Conservation (phyloP, 371 early-diverging fungal species). For the Haplosporangium sp. region DNA sequence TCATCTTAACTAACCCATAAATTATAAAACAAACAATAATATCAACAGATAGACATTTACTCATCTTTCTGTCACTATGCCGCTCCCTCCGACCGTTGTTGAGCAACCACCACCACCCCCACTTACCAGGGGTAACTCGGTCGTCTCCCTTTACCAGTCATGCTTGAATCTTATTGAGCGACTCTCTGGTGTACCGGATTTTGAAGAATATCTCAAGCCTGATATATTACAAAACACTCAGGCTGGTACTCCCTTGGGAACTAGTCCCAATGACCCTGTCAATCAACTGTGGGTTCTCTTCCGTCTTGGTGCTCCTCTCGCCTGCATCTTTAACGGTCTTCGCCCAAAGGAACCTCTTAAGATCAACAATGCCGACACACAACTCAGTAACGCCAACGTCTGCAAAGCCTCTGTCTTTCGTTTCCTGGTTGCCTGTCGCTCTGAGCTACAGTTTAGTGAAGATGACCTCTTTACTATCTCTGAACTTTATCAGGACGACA, state of each 20-base stretch:
- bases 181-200: slow-evolving; percentile 69
- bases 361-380: slow-evolving; percentile 65
- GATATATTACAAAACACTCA: slow-evolving; percentile 54
- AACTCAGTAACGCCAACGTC: slow-evolving; percentile 72
- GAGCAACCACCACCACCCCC: slow-evolving; percentile 53
- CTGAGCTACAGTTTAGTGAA: slow-evolving; percentile 74
- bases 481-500: slow-evolving; percentile 94
- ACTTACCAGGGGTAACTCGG: slow-evolving; percentile 33
- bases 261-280: slow-evolving; percentile 77
- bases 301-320: slow-evolving; percentile 88
- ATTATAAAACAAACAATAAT: neutral
- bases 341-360: slow-evolving; percentile 62
- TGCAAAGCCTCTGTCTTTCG: slow-evolving; percentile 88
- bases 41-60: slow-evolving; percentile 9
- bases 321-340: slow-evolving; percentile 58
- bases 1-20: slow-evolving; percentile 9
- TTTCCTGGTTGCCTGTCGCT: slow-evolving; percentile 78
- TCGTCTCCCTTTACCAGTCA: slow-evolving; percentile 72
- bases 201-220: slow-evolving; percentile 66
- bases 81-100: slow-evolving; percentile 39
- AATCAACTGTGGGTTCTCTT: slow-evolving; percentile 88
- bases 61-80: slow-evolving; percentile 22
- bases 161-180: slow-evolving; percentile 72
- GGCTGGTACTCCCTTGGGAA: slow-evolving; percentile 46
- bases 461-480: slow-evolving; percentile 88